phyloP scores from a whole-genome alignment of 2,329 filamentous ascomycete species.

The Fusarium sp. region DNA sequence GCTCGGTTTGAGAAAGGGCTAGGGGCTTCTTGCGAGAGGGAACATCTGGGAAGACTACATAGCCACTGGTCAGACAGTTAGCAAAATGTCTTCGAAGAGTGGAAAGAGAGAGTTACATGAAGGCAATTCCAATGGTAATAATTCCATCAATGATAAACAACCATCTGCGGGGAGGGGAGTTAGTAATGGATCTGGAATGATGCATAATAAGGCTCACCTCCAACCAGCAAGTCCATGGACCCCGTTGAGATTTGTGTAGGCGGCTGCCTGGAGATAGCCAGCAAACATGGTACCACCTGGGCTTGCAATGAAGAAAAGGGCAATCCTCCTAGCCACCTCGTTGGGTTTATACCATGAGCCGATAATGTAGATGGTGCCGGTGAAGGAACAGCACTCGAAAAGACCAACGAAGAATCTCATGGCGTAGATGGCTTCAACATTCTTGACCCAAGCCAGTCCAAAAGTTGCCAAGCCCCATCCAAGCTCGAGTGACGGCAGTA shows the following conservation, averaged over 20 bases:
- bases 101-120: slow-evolving; percentile 43
- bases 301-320: slow-evolving; percentile 56
- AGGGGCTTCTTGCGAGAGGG: slow-evolving; percentile 46
- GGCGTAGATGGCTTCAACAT: slow-evolving; percentile 48
- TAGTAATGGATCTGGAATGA: too few species aligned
- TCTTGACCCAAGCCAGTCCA: slow-evolving; percentile 46
- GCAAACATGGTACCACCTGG: slow-evolving; percentile 56
- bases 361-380: slow-evolving; percentile 54
- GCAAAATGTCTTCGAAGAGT: rapidly evolving
- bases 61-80: slow-evolving; percentile 40
- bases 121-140: slow-evolving; percentile 65
- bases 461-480: slow-evolving; percentile 41
- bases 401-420: slow-evolving; percentile 56
- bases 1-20: slow-evolving; percentile 44
- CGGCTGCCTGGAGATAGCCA: slow-evolving; percentile 61
- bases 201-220: slow-evolving; percentile 53
- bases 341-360: slow-evolving; percentile 55
- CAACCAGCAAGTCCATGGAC: slow-evolving; percentile 52
- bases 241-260: slow-evolving; percentile 63
- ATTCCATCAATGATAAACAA: slow-evolving; percentile 69
- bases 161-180: slow-evolving; percentile 45
- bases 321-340: slow-evolving; percentile 51
- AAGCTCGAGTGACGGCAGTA: slow-evolving; percentile 49
- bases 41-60: slow-evolving; percentile 47
- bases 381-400: slow-evolving; percentile 46